These are phyloP conservation scores for Globisporangium recalcitrans DNA, from an alignment of 352 stramenopile species.

Conservation along the genomic window DNA sequence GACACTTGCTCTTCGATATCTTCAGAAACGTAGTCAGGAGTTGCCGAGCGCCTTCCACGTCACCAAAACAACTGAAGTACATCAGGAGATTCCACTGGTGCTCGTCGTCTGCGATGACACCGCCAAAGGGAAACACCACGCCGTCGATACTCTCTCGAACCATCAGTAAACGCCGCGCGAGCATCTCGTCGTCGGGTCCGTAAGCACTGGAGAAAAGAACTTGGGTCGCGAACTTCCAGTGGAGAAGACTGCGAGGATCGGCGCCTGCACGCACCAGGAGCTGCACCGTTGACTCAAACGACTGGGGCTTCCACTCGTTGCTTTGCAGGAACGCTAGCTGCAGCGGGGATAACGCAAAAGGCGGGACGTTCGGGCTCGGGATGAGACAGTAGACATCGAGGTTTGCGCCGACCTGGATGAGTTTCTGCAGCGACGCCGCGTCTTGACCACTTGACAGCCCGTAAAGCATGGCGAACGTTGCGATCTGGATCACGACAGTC, in stretches of 20 bases:
- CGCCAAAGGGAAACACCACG: conserved; percentile 25
- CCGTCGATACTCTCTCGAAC: conserved; percentile 22
- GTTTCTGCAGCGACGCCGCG: conserved; percentile 31
- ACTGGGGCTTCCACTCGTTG: not conserved
- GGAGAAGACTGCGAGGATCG: conserved; percentile 37
- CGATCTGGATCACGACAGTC: conserved; percentile 38
- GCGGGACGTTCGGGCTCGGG: conserved; percentile 18
- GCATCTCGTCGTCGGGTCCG: conserved; percentile 17
- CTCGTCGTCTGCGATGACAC: conserved; percentile 35
- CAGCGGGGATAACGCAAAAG: conserved; percentile 32
- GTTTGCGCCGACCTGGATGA: conserved; percentile 44
- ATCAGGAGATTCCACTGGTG: conserved; percentile 61
- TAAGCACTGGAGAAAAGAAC: conserved; percentile 30
- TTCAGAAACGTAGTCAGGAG: conserved; percentile 23
- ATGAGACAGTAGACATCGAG: conserved; percentile 43
- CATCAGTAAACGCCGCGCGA: conserved; percentile 27
- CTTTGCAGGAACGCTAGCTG: conserved; percentile 42
- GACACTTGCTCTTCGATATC: conserved; percentile 16
- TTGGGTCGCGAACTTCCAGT: conserved; percentile 56
- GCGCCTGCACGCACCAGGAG: conserved; percentile 41
- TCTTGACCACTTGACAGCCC: conserved; percentile 31
- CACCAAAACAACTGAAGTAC: conserved; percentile 50
- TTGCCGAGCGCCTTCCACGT: conserved; percentile 36
- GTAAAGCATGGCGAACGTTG: conserved; percentile 57
- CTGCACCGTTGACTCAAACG: conserved; percentile 30